A percentile compares a stretch with the other conserved stretches of the same genome.
Evolutionary conservation across 179 eudicot genomes (phyloP).

Genomic region (Spergularia azorica): DNA sequence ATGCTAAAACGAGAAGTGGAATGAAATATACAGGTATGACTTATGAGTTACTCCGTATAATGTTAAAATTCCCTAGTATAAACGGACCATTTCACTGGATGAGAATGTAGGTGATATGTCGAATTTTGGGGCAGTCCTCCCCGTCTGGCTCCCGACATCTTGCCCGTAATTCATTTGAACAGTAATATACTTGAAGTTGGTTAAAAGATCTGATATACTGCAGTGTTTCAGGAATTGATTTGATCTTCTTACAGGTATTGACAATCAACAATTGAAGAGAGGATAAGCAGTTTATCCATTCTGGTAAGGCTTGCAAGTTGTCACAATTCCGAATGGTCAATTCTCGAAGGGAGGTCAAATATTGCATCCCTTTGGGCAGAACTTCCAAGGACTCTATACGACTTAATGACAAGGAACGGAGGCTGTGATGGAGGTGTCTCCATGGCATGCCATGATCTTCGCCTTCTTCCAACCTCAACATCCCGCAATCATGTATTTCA

Average conservation of each 20-base stretch:
- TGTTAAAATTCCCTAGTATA: too few species aligned
- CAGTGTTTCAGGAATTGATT: slow-evolving; percentile 13
- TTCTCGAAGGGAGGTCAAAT: slow-evolving; percentile 9
- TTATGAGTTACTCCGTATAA: too few species aligned
- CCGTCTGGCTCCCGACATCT: slow-evolving; percentile 1
- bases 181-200: background rate
- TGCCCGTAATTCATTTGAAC: background rate
- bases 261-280: slow-evolving; percentile 10
- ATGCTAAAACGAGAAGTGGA: too few species aligned
- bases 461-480: background rate
- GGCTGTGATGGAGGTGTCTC: slow-evolving; percentile 8
- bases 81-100: background rate
- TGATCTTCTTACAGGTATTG: background rate
- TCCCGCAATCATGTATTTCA: background rate
- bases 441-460: slow-evolving; percentile 7
- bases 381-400: background rate
- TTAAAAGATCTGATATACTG: slow-evolving; percentile 15
- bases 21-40: too few species aligned
- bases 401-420: background rate
- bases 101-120: slow-evolving; percentile 9
- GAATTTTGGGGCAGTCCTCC: slow-evolving; percentile 20
- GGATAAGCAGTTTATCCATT: slow-evolving; percentile 17
- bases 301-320: background rate
- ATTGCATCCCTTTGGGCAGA: slow-evolving; percentile 16
- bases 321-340: background rate